Evolutionary conservation across 768 basidiomycete species (phyloP), one percentile per base, ranked within the genome.

Genomic region (Russula olivacea): DNA sequence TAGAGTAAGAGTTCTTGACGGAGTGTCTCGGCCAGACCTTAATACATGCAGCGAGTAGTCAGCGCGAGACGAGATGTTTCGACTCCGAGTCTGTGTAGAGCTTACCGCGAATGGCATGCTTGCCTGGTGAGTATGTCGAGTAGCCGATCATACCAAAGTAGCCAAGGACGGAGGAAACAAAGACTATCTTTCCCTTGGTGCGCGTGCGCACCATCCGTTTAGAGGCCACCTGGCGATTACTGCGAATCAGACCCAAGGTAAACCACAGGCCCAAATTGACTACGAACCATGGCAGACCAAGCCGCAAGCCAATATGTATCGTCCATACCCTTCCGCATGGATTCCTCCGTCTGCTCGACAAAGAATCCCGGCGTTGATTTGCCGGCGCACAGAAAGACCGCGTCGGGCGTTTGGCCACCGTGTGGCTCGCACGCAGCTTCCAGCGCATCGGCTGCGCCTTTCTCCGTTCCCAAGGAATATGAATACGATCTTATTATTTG

Each of bases 1-100:
- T 95, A 93, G 8, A 94, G 77, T 65, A 85, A 75, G 54, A 92
- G 76, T 70, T 96, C 94, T 28, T 84, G 87, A 9, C 88, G 86
- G 15, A 97, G 79, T 0, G 87, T 81, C 62, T 97, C 94, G 15
- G 90, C 91, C 0, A 97, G 82, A 15, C 88, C 92, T 93, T 69
- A 8, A 30, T 14, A 69, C 9, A 19, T 19, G 19, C 11, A 17
- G 40, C 12, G 2, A 43, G 30, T 28, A 25, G 41, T 14, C 38
- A 57, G 12, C 43, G 40, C 36, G 58, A 50, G 7, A 61, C 19
- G 25, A 48, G 34, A 21, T 25, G 32, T 7, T 14, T 23, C n/a
- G 4, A 11, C 36, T 40, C 36, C 11, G 36, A 36, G 12, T 36
- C 8, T 12, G 12, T 36, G 12, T 32, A 32, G 23, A 19, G 65